Evolutionary conservation across 192 early-diverging fungal genomes (phyloP).

Genomic region (Helicostylum pulchrum): DNA sequence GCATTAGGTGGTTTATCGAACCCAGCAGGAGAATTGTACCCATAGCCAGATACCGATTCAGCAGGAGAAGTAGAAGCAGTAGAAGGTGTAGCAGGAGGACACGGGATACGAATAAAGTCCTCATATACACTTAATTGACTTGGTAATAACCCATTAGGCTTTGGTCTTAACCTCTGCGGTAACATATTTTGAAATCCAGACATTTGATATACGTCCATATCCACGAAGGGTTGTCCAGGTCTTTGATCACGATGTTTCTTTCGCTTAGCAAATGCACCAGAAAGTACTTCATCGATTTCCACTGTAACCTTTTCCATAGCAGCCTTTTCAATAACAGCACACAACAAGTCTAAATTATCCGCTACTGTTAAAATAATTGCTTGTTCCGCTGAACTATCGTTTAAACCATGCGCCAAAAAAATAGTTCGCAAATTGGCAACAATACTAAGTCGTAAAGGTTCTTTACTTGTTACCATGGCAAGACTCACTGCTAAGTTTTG

Average conservation of each 20-base stretch:
- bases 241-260: conserved; percentile 80
- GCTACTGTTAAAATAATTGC: conserved; percentile 78
- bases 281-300: conserved; percentile 84
- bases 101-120: conserved; percentile 65
- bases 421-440: conserved; percentile 65
- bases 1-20: conserved; percentile 8
- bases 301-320: conserved; percentile 90
- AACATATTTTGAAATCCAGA: conserved; percentile 79
- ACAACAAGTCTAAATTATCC: conserved; percentile 93
- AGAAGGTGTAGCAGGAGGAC: background rate
- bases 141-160: conserved; percentile 74
- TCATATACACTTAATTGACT: conserved; percentile 84
- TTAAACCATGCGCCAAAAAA: conserved; percentile 71
- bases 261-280: conserved; percentile 62
- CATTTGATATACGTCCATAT: conserved; percentile 71
- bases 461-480: conserved; percentile 88
- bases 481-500: conserved; percentile 72
- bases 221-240: conserved; percentile 85
- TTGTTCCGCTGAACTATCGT: conserved; percentile 77
- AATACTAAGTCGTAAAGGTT: conserved; percentile 87
- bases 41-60: background rate
- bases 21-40: background rate
- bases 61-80: background rate
- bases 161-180: conserved; percentile 82
- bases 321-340: conserved; percentile 91